Percentiles rank a stretch among this genome's conserved stretches.
These are phyloP conservation scores for Pterocarpus santalinus DNA, from an alignment of 306 rosid genomes.

Conservation along the genomic window DNA sequence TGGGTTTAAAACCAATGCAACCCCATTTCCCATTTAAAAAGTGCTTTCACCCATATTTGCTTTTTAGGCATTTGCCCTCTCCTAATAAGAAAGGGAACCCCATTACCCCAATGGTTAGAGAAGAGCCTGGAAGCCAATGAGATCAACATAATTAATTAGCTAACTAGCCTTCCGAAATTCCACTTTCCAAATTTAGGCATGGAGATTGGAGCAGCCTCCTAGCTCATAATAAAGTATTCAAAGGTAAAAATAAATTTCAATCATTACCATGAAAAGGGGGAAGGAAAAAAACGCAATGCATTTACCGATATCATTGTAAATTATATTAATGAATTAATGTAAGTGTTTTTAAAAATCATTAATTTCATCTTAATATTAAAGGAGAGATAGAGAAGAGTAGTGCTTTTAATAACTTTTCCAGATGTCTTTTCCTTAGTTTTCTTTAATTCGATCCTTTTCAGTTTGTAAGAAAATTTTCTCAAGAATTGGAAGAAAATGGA, in stretches of 20 bases:
- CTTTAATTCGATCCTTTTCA: neutral
- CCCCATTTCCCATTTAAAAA: slow-evolving; percentile 36
- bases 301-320: neutral
- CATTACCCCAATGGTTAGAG: neutral
- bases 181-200: slow-evolving; percentile 24
- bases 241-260: neutral
- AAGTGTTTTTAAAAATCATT: neutral
- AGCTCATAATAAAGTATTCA: neutral
- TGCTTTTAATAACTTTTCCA: neutral
- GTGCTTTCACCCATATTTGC: slow-evolving; percentile 35
- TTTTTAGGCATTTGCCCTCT: slow-evolving; percentile 13
- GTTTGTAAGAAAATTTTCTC: neutral
- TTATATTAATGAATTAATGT: neutral
- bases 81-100: slow-evolving; percentile 13
- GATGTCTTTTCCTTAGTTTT: neutral
- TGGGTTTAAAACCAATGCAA: slow-evolving; percentile 37
- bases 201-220: neutral
- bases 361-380: neutral
- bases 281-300: neutral
- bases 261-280: neutral
- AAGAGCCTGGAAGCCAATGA: slow-evolving; percentile 3
- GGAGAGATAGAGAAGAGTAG: neutral
- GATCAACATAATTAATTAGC: slow-evolving; percentile 9
- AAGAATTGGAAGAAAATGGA: neutral
- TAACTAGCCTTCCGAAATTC: neutral